Base-by-base conservation (phyloP, 2,329 filamentous ascomycete genomes). In the Arthrobotrys megalospora region DNA sequence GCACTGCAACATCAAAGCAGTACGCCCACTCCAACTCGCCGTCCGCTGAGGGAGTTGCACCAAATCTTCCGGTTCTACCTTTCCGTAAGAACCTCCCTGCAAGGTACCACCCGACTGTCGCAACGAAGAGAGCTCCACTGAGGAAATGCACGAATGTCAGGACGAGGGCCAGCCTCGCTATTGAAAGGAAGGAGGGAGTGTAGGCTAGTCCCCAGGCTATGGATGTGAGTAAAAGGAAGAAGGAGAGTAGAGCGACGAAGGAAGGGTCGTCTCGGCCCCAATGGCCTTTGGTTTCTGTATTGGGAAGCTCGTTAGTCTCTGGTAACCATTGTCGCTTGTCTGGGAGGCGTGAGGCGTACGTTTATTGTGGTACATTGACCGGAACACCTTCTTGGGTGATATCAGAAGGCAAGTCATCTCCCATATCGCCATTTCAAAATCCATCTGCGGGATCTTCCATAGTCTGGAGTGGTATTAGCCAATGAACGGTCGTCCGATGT, bases 401-500 rank as follows among this genome's bases (percentile, higher is more conserved):
- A 91, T 89, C 80, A 92, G 86, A 66, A 92, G 85, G 81, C 88
- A 89, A 79, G 89, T 90, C 88, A 92, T 91, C 83, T 92, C 90
- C 90, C 90, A 92, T 81, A 91, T 88, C 19, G 90, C 90, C 87
- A 91, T 91, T 83, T 92, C 90, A 83, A 92, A 92, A 85, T 92
- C 90, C 90, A 92, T 91, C 81, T 91, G 90, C 10, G 90, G 90
- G 82, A 91, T 91, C 83, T 92, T 92, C 87, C 91, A 91, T 62
- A 91, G 85, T 73, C 87, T 88, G 53, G n/a, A 76, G 24, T 6
- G 4, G 36, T 43, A 52, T 77, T 60, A 77, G 66, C 45, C 55
- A 60, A 58, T 24, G n/a, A 47, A 10, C n/a, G 28, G 3, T 19
- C 48, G 53, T n/a, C 7, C 28, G 55, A 60, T 43, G 16, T 50